Evolutionary conservation across 2,329 filamentous ascomycete genomes (phyloP), one percentile per base, ranked within the genome.

Genomic region (Chalaropsis thielavioides): DNA sequence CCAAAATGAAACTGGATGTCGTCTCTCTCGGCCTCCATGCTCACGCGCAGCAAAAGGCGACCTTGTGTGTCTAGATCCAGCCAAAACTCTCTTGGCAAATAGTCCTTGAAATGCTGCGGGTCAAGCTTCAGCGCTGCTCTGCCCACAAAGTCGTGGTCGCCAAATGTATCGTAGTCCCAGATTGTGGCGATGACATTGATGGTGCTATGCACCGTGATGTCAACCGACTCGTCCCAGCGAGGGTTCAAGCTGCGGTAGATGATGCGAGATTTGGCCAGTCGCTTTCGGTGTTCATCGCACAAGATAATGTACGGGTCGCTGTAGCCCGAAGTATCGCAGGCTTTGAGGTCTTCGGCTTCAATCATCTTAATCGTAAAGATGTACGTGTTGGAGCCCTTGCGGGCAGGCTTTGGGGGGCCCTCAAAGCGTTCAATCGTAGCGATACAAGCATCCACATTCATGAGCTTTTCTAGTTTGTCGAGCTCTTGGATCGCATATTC

Each of bases 301-400:
- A 99, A 84, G 17, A 99, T 92, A 38, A 99, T 91, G 72, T 99
- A 99, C 0, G 94, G 94, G 75, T 99, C 94, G 73, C 92, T 97
- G 69, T 88, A 84, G 43, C 94, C 94, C 71, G 89, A 95, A 70
- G 95, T 86, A 74, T 99, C 94, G 73, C 94, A 97, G n/a, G 94
- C 90, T 75, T 97, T 97, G 70, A 99, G 80, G 71, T 99, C 94
- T 75, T 99, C 94, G 8, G 90, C 94, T 75, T 99, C 94, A 31
- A 99, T 92, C 67, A 99, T 92, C 77, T 99, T 99, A 76, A 99
- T 92, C 0, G 94, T 97, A 75, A 99, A 99, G 64, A 96, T 92
- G 73, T 95, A 97, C 73, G 95, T 96, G 68, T 85, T 88, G 51
- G 87, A 84, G 70, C 85, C 87, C 70, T 85, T 85, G 65, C 76